Percentiles rank a stretch among this genome's conserved stretches.
These are phyloP conservation scores for Albifimbria verrucaria DNA, from an alignment of 2,329 filamentous ascomycete species.

Conservation along the genomic window DNA sequence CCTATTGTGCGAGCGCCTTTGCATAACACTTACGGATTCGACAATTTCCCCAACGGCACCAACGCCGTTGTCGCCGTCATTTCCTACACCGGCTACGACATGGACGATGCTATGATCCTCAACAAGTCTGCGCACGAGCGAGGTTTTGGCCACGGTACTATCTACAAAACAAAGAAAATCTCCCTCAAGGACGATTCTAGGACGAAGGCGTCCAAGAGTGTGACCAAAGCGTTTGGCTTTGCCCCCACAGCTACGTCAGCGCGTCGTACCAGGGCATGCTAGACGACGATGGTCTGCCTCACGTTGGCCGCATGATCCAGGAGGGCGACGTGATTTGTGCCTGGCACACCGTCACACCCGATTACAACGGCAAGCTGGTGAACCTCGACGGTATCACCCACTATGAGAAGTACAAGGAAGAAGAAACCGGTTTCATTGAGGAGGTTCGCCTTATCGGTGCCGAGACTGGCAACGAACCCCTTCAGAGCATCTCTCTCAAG, in stretches of 20 bases:
- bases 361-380: slow-evolving; percentile 72
- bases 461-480: slow-evolving; percentile 77
- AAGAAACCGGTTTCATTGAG: slow-evolving; percentile 83
- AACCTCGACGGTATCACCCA: slow-evolving; percentile 85
- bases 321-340: slow-evolving; percentile 85
- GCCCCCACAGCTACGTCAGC: slow-evolving; percentile 70
- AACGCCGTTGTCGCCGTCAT: slow-evolving; percentile 97
- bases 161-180: slow-evolving; percentile 97
- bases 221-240: slow-evolving; percentile 87
- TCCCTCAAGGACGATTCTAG: slow-evolving; percentile 77
- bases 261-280: slow-evolving; percentile 68
- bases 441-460: slow-evolving; percentile 88
- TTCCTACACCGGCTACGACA: slow-evolving; percentile 98
- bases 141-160: slow-evolving; percentile 91
- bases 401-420: slow-evolving; percentile 92
- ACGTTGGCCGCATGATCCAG: slow-evolving; percentile 72
- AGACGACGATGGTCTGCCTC: slow-evolving; percentile 83
- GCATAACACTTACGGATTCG: slow-evolving; percentile 93
- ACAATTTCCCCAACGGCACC: slow-evolving; percentile 96
- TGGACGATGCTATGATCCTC: slow-evolving; percentile 99
- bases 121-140: slow-evolving; percentile 97
- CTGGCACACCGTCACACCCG: slow-evolving; percentile 82
- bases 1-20: slow-evolving; percentile 88
- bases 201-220: slow-evolving; percentile 61
- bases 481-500: slow-evolving; percentile 88